Percentiles rank a stretch among this genome's conserved stretches.
Conservation (phyloP, 768 basidiomycete species). For the Lentinula guzmanii region DNA sequence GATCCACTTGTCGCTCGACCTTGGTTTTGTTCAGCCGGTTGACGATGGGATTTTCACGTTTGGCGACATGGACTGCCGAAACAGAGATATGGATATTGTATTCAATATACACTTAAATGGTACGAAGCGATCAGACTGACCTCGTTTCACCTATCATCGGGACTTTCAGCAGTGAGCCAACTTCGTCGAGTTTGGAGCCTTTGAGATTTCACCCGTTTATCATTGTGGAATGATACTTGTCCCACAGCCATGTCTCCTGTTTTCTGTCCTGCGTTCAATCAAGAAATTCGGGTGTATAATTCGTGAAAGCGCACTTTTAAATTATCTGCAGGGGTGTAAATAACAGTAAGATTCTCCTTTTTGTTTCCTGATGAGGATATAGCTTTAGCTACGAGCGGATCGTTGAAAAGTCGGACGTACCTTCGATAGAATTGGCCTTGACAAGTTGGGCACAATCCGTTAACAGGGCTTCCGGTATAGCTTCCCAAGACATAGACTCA, state of each 20-base stretch:
- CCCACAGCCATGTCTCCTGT: conserved; percentile 97
- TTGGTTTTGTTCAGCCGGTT: conserved; percentile 96
- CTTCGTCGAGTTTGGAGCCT: conserved; percentile 1
- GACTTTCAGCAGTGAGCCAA: not conserved
- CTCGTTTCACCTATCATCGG: conserved; percentile 64
- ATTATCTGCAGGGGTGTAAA: conserved; percentile 91
- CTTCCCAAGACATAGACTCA: conserved; percentile 77
- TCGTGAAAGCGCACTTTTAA: conserved; percentile 57
- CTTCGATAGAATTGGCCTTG: conserved; percentile 97
- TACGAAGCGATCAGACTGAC: conserved; percentile 26
- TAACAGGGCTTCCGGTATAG: conserved; percentile 73
- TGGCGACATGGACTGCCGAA: conserved; percentile 61
- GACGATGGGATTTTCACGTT: conserved; percentile 83
- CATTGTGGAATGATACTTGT: conserved; percentile 90
- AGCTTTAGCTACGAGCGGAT: not conserved
- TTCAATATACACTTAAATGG: not conserved
- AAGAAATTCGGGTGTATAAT: not conserved
- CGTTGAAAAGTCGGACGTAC: conserved; percentile 27
- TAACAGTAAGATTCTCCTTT: conserved; percentile 87
- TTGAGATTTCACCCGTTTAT: conserved; percentile 59
- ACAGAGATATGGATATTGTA: not conserved
- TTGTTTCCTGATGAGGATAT: conserved; percentile 68
- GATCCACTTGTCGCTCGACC: conserved; percentile 75
- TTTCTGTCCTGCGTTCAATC: conserved; percentile 53
- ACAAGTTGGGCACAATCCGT: conserved; percentile 91